Conservation (phyloP, 192 early-diverging fungal species). For the Irineochytrium annulatum region DNA sequence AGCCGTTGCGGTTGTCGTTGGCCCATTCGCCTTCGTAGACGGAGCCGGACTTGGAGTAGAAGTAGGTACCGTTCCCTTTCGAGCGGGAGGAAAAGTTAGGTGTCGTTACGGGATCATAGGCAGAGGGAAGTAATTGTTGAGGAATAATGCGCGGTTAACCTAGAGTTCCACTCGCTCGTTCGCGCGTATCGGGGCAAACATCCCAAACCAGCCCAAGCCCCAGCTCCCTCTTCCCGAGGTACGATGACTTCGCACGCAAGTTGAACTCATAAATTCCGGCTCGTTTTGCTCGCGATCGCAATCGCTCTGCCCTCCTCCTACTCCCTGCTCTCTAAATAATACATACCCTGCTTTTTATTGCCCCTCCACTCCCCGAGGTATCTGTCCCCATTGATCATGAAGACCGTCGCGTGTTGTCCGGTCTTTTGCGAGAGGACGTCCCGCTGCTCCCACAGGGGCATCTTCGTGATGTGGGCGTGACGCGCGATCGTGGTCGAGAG, state of each 20-base stretch:
- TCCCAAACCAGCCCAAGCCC: not conserved
- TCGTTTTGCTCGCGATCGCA: too few relatives aligned
- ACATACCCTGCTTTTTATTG: constrained; percentile 49
- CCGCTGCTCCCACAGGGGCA: constrained; percentile 47
- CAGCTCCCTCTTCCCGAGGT: not conserved
- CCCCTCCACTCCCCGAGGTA: constrained; percentile 58
- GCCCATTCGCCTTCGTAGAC: constrained; percentile 60
- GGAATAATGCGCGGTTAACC: not conserved
- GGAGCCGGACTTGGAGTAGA: constrained; percentile 39
- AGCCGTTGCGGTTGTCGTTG: constrained; percentile 44
- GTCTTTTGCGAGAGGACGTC: constrained; percentile 48
- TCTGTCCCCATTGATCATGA: constrained; percentile 54
- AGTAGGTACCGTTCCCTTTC: constrained; percentile 54
- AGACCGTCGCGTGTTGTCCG: constrained; percentile 52
- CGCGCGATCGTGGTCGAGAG: constrained; percentile 17
- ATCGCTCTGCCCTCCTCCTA: too few relatives aligned
- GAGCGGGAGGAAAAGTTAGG: too few relatives aligned
- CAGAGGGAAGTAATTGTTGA: not conserved
- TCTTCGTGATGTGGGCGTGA: constrained; percentile 39
- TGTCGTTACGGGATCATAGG: not conserved
- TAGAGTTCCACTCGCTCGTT: not conserved
- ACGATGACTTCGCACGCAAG: not conserved
- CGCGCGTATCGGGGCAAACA: not conserved
- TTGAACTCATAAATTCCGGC: not conserved
- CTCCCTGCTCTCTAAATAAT: too few relatives aligned